phyloP scores from a whole-genome alignment of 176 grass and related monocot genomes.

The Coix lacrymajobi region DNA sequence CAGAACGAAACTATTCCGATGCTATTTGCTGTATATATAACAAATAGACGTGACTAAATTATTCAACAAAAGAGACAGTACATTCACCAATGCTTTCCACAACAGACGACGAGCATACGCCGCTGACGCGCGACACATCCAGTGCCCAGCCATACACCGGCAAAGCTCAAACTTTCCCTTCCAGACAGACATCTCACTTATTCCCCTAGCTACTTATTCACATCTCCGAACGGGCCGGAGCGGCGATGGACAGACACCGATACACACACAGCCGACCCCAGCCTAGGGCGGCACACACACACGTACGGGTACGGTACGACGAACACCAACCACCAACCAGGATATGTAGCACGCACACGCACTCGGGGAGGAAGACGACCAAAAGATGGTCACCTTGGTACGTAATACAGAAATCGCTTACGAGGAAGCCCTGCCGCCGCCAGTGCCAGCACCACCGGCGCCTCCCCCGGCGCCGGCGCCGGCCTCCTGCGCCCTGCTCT shows the following conservation, averaged over 20 bases:
- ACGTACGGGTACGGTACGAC: too few species aligned
- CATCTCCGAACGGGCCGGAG: neutral
- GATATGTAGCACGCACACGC: neutral
- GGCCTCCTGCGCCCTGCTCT: conserved; percentile 54
- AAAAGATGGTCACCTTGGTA: neutral
- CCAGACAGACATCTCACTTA: neutral
- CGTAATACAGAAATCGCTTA: too few species aligned
- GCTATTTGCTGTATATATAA: too few species aligned
- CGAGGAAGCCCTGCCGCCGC: conserved; percentile 21
- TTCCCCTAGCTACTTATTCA: conserved; percentile 10
- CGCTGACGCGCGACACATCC: neutral
- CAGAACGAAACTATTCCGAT: too few species aligned
- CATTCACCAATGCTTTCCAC: neutral
- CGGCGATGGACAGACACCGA: neutral
- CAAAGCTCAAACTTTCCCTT: neutral
- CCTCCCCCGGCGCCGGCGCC: neutral
- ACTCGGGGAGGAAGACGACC: neutral
- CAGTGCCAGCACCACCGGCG: neutral
- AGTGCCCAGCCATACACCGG: neutral
- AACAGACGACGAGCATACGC: neutral
- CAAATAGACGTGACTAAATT: neutral
- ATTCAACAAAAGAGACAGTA: neutral
- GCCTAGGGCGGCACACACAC: neutral
- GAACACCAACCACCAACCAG: too few species aligned
- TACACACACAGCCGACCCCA: neutral